A percentile compares a stretch with the other conserved stretches of the same genome.
phyloP scores from a whole-genome alignment of 2,329 filamentous ascomycete species.

The Akanthomyces uredinophilus region DNA sequence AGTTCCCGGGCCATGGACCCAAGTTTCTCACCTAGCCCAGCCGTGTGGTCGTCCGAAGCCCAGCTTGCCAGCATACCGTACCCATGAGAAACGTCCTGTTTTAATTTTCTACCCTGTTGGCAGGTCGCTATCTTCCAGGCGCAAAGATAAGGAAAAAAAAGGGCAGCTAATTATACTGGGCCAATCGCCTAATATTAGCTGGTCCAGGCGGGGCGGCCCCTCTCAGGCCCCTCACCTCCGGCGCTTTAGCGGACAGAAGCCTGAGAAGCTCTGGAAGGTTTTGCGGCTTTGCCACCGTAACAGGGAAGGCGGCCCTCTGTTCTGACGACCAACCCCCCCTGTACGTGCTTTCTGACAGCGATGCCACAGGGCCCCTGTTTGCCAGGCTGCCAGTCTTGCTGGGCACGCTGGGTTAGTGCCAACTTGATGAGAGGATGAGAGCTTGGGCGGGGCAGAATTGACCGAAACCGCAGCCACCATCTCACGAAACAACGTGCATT shows the following conservation, averaged over 20 bases:
- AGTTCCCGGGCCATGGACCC: neutral
- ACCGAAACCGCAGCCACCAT: slow-evolving; percentile 11
- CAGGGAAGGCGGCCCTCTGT: neutral
- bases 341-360: neutral
- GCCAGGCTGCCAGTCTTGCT: too few relatives aligned
- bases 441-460: neutral
- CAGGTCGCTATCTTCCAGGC: neutral
- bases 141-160: neutral
- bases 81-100: neutral
- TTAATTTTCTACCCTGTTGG: neutral
- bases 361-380: neutral
- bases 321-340: neutral
- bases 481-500: slow-evolving; percentile 9
- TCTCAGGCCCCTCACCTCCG: neutral
- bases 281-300: neutral
- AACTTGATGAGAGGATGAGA: neutral
- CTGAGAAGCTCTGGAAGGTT: neutral
- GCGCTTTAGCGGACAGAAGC: neutral
- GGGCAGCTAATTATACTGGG: neutral
- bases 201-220: neutral
- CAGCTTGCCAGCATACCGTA: slow-evolving; percentile 1
- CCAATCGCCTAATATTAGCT: slow-evolving; percentile 6
- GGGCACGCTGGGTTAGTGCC: neutral
- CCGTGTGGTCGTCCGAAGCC: neutral
- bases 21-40: neutral